A percentile compares a stretch with the other conserved stretches of the same genome.
These are phyloP conservation scores for Melaleuca alternifolia DNA, from an alignment of 345 rosid genomes.

Conservation along the genomic window DNA sequence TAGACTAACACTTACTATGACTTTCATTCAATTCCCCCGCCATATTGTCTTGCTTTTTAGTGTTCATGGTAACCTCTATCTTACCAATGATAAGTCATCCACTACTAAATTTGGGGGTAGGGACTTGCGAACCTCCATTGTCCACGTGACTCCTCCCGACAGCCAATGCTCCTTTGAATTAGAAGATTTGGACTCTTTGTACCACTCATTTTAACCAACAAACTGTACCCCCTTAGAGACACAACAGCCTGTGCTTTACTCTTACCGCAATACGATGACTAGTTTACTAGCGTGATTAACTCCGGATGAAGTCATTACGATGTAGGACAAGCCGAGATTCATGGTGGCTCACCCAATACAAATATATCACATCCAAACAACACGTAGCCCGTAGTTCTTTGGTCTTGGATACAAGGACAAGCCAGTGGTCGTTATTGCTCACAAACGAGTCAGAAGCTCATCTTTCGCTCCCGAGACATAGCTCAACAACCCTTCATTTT, in stretches of 20 bases:
- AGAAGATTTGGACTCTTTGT: neutral
- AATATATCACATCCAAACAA: neutral
- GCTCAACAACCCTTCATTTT: slow-evolving; percentile 41
- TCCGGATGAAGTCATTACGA: no score
- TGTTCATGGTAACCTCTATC: neutral
- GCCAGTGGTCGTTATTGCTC: slow-evolving; percentile 7
- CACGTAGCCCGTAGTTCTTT: neutral
- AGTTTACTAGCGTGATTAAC: neutral
- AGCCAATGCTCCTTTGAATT: no score
- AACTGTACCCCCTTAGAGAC: neutral
- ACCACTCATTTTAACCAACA: no score
- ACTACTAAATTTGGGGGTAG: neutral
- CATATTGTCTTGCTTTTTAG: neutral
- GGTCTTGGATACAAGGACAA: slow-evolving; percentile 14
- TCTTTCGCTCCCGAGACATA: slow-evolving; percentile 7
- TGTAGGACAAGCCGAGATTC: neutral
- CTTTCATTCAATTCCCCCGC: neutral
- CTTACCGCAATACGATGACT: neutral
- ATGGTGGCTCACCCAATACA: neutral
- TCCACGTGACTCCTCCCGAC: no score
- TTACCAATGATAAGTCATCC: no score
- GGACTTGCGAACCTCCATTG: neutral
- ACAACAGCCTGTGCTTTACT: neutral
- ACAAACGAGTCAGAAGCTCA: slow-evolving; percentile 3
- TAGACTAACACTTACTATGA: neutral